phyloP scores from a whole-genome alignment of 768 basidiomycete genomes.

The Boletus pseudopeckii region DNA sequence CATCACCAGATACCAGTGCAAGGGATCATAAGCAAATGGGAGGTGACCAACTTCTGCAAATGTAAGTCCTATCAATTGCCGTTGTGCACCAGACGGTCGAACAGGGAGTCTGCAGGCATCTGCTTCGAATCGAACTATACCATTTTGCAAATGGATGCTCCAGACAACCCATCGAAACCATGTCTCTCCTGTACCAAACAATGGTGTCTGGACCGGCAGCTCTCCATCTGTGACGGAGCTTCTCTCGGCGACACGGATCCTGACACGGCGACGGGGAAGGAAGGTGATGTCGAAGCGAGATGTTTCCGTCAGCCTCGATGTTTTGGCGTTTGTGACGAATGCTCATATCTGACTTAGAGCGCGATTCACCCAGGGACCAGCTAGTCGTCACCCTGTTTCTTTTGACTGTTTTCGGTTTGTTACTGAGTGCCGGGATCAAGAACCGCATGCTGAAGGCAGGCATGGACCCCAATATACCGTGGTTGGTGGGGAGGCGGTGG shows the following conservation, averaged over 20 bases:
- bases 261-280: slow-evolving; percentile 91
- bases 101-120: slow-evolving; percentile 56
- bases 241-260: slow-evolving; percentile 83
- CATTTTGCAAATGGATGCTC: slow-evolving; percentile 75
- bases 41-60: slow-evolving; percentile 90
- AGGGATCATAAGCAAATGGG: slow-evolving; percentile 68
- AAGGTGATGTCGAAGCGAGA: slow-evolving; percentile 92
- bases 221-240: slow-evolving; percentile 78
- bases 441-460: slow-evolving; percentile 79
- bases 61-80: slow-evolving; percentile 41
- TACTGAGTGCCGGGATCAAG: slow-evolving; percentile 83
- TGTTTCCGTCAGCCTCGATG: slow-evolving; percentile 79
- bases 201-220: slow-evolving; percentile 92
- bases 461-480: slow-evolving; percentile 57
- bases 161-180: slow-evolving; percentile 84
- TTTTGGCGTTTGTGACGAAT: slow-evolving; percentile 29
- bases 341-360: slow-evolving; percentile 51
- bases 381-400: slow-evolving; percentile 90
- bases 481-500: slow-evolving; percentile 67
- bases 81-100: not conserved
- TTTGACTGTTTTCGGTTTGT: slow-evolving; percentile 79
- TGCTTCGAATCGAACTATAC: slow-evolving; percentile 87
- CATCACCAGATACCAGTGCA: slow-evolving; percentile 36
- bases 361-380: slow-evolving; percentile 94
- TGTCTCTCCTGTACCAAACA: slow-evolving; percentile 92